Evolutionary conservation across 768 basidiomycete genomes (phyloP), one percentile per base, ranked within the genome.

Genomic region (Rhizopogon rudus): DNA sequence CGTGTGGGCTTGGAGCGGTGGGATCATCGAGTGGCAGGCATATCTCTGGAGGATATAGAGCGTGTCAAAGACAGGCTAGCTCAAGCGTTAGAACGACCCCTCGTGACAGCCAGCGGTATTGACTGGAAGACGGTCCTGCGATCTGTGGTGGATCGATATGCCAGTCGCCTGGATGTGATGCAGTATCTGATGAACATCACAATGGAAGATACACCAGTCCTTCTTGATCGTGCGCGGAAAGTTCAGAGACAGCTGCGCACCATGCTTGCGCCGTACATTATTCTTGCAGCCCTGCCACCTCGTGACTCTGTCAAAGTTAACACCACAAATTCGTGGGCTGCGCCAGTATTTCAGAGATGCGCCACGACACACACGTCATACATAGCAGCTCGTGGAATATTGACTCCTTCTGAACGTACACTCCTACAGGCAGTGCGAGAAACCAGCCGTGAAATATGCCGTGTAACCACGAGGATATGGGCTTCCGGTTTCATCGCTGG

Each of bases 121-220:
- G n/a, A n/a, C n/a, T n/a, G n/a, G n/a, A n/a, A n/a, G n/a, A n/a
- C n/a, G n/a, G n/a, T n/a, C n/a, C n/a, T n/a, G n/a, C n/a, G n/a
- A n/a, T n/a, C n/a, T n/a, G n/a, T n/a, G n/a, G n/a, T n/a, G n/a
- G n/a, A n/a, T n/a, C n/a, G n/a, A 6, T 77, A 75, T 51, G 68
- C 67, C 6, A 72, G 68, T 3, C 22, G 22, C 22, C 22, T 22
- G 22, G 22, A 22, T 22, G 22, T 22, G 22, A 22, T 22, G 22
- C 16, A 63, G 14, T 66, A 75, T 56, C 63, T 75, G 28, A 65
- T 80, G 5, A 67, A 70, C 43, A 46, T 54, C 40, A 46, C 37
- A 6, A 12, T 25, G 4, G 45, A 65, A 6, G 55, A 67, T n/a
- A 17, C 61, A 20, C 41, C 54, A 17, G 45, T 16, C 17, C 35